A percentile compares a stretch with the other conserved stretches of the same genome.
Conservation (phyloP, 164 flowering plant species). For the Chimonanthus praecox region DNA sequence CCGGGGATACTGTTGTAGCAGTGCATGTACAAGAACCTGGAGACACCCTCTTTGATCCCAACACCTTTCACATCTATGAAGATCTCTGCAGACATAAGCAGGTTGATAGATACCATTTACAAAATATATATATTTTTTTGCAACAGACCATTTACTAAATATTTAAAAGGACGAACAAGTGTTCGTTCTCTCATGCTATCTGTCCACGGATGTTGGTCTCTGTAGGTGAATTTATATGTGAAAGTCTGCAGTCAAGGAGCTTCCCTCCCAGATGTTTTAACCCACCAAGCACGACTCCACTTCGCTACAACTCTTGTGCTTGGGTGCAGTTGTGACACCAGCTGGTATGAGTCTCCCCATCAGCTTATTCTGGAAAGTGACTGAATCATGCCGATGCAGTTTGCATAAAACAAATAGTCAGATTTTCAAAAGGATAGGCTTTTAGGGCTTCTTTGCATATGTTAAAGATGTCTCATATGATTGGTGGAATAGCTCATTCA, state of each 20-base stretch:
- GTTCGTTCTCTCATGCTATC: neutral
- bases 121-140: no score
- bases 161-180: neutral
- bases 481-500: no score
- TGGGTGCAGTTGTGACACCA: slow-evolving; percentile 25
- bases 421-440: neutral
- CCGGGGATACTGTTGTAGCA: slow-evolving; percentile 35
- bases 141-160: neutral
- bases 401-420: neutral
- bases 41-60: slow-evolving; percentile 30
- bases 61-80: slow-evolving; percentile 44
- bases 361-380: neutral
- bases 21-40: slow-evolving; percentile 34
- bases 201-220: neutral
- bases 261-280: slow-evolving; percentile 21
- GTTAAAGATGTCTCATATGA: no score
- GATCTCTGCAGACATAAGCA: slow-evolving; percentile 48
- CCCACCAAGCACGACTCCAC: slow-evolving; percentile 30
- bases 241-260: slow-evolving; percentile 30
- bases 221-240: slow-evolving; percentile 43
- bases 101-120: slow-evolving; percentile 10
- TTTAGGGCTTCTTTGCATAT: neutral
- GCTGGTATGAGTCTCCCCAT: slow-evolving; percentile 19
- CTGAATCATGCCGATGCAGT: neutral
- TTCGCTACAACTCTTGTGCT: slow-evolving; percentile 33